Conservation (phyloP, 1,139 yeast species). For the Yamadazyma spencermartinsiae region DNA sequence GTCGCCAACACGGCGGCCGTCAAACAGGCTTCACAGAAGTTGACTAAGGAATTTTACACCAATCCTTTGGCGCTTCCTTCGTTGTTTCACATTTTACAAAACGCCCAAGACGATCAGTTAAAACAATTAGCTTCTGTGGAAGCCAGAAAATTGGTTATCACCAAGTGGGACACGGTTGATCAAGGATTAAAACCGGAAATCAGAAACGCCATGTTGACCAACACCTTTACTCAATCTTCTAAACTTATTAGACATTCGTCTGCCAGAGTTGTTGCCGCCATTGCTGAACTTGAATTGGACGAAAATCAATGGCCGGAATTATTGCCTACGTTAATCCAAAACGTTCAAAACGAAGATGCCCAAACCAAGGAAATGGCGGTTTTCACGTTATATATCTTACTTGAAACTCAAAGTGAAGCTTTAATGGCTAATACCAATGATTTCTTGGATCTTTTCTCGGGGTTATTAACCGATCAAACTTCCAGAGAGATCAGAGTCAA, state of each 20-base stretch:
- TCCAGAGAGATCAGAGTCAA: conserved; percentile 77
- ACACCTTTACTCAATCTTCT: conserved; percentile 57
- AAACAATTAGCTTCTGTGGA: conserved; percentile 94
- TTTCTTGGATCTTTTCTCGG: conserved; percentile 66
- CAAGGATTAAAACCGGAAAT: conserved; percentile 56
- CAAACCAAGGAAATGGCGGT: conserved; percentile 82
- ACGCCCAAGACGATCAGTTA: conserved; percentile 58
- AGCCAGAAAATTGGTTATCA: conserved; percentile 76
- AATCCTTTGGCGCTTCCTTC: conserved; percentile 77
- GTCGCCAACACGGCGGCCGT: conserved; percentile 76
- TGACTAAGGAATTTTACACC: conserved; percentile 74
- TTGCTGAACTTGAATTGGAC: conserved; percentile 73
- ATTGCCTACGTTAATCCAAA: conserved; percentile 67
- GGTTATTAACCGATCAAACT: conserved; percentile 66
- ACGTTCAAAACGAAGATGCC: conserved; percentile 62
- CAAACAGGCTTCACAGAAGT: conserved; percentile 76
- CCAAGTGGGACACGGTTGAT: conserved; percentile 69
- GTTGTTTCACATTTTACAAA: conserved; percentile 76
- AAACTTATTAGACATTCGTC: conserved; percentile 83
- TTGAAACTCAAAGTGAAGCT: conserved; percentile 72
- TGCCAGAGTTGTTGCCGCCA: conserved; percentile 86
- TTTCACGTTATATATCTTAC: conserved; percentile 71
- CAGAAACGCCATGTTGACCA: conserved; percentile 65
- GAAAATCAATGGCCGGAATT: conserved; percentile 74
- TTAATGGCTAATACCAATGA: conserved; percentile 64